Evolutionary conservation across 1,284 basidiomycete genomes (phyloP).

Genomic region (Coniferiporia weirii): DNA sequence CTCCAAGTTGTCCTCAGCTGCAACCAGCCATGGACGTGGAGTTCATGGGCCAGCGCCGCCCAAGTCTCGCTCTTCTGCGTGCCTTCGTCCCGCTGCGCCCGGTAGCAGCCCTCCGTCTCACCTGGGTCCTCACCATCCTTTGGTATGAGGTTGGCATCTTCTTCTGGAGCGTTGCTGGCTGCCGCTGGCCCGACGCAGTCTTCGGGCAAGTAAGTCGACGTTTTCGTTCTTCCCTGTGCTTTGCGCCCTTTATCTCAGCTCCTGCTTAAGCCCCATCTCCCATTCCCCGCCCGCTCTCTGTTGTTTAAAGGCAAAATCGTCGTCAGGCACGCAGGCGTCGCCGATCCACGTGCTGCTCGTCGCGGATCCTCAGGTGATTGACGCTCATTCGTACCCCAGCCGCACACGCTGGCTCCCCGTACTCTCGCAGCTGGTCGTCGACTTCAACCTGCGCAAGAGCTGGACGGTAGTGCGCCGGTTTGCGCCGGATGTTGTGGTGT

Average conservation of each 20-base stretch:
- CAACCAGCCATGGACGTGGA: not conserved
- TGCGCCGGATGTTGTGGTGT: constrained; percentile 67
- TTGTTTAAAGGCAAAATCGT: not conserved
- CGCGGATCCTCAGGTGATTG: constrained; percentile 74
- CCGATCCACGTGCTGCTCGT: constrained; percentile 67
- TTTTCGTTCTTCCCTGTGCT: not conserved
- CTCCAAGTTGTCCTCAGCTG: not conserved
- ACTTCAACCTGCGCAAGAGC: constrained; percentile 68
- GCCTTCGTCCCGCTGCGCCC: not conserved
- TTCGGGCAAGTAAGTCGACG: constrained; percentile 17
- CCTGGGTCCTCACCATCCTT: constrained; percentile 57
- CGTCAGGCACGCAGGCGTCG: not conserved
- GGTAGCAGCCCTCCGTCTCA: constrained; percentile 43
- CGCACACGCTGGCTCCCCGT: constrained; percentile 35
- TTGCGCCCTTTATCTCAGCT: not conserved
- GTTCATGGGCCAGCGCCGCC: not conserved
- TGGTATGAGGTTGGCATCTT: constrained; percentile 69
- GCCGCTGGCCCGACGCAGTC: constrained; percentile 46
- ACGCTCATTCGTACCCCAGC: constrained; percentile 41
- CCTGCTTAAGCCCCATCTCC: not conserved
- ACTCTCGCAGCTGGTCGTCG: constrained; percentile 50
- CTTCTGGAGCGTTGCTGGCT: constrained; percentile 42
- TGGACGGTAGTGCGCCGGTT: constrained; percentile 61
- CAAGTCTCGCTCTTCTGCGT: not conserved
- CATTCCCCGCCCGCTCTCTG: not conserved